phyloP scores from a whole-genome alignment of 2,329 filamentous ascomycete species.

The Teratosphaeriaceae sp. region DNA sequence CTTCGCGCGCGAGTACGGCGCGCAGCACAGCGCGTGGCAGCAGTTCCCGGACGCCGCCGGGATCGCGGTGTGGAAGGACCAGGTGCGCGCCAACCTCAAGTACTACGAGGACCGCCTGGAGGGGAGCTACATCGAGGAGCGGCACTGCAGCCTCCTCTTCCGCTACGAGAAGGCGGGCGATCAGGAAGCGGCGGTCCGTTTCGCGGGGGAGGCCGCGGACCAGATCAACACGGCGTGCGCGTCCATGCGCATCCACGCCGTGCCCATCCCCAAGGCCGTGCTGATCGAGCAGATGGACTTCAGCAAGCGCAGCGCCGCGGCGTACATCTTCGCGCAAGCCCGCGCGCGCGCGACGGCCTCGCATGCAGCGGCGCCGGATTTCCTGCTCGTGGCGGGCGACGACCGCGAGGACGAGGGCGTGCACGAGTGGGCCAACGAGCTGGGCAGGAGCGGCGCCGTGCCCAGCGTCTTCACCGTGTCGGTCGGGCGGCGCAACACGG shows the following conservation, averaged over 20 bases:
- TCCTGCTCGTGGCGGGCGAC: slow-evolving; percentile 83
- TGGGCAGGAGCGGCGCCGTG: slow-evolving; percentile 48
- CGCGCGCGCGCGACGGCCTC: slow-evolving; percentile 27
- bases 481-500: slow-evolving; percentile 78
- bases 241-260: slow-evolving; percentile 73
- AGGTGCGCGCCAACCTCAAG: slow-evolving; percentile 72
- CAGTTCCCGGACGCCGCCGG: slow-evolving; percentile 67
- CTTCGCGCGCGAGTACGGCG: slow-evolving; percentile 67
- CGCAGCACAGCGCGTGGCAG: slow-evolving; percentile 57
- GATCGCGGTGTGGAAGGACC: slow-evolving; percentile 72
- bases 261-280: slow-evolving; percentile 69
- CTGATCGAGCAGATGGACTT: slow-evolving; percentile 79
- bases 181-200: slow-evolving; percentile 63
- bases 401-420: slow-evolving; percentile 90
- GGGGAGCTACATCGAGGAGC: slow-evolving; percentile 79
- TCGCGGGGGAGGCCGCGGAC: slow-evolving; percentile 83
- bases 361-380: slow-evolving; percentile 55
- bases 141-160: slow-evolving; percentile 87
- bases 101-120: slow-evolving; percentile 90
- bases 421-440: slow-evolving; percentile 85
- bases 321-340: slow-evolving; percentile 57
- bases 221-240: slow-evolving; percentile 94
- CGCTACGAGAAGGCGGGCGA: slow-evolving; percentile 82
- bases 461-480: slow-evolving; percentile 74
- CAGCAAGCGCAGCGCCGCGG: slow-evolving; percentile 79